phyloP scores from a whole-genome alignment of 768 basidiomycete genomes.

The Macrocybe gigantea region DNA sequence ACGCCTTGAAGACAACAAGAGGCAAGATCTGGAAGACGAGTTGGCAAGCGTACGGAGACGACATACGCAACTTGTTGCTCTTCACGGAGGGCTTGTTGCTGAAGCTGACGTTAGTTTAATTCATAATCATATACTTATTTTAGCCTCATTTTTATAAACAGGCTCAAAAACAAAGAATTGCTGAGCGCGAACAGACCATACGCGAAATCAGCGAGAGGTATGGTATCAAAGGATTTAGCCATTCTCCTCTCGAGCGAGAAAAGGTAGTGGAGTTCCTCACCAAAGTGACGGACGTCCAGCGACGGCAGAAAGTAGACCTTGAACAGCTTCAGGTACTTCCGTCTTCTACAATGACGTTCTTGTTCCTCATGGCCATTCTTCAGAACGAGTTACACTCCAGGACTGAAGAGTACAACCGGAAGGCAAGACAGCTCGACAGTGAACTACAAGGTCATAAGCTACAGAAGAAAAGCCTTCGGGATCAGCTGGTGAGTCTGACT shows the following conservation, averaged over 20 bases:
- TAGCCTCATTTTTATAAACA: constrained; percentile 19
- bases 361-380: not conserved
- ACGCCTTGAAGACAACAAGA: constrained; percentile 39
- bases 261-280: constrained; percentile 71
- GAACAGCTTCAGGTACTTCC: constrained; percentile 60
- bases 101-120: constrained; percentile 56
- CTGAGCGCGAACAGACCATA: constrained; percentile 69
- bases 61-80: constrained; percentile 51
- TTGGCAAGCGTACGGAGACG: constrained; percentile 38
- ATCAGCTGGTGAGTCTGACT: constrained; percentile 46
- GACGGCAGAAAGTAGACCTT: constrained; percentile 55
- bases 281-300: constrained; percentile 56
- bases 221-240: constrained; percentile 69
- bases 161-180: constrained; percentile 69
- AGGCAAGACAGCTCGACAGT: constrained; percentile 49
- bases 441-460: constrained; percentile 50
- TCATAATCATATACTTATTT: not conserved
- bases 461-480: constrained; percentile 44
- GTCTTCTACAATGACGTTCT: not conserved
- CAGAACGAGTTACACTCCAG: constrained; percentile 51
- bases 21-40: constrained; percentile 60
- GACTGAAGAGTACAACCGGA: constrained; percentile 61
- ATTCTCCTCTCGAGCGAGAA: constrained; percentile 62
- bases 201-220: constrained; percentile 62
- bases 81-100: constrained; percentile 64